phyloP scores from a whole-genome alignment of 2,329 filamentous ascomycete species.

The Penicillium sp. region DNA sequence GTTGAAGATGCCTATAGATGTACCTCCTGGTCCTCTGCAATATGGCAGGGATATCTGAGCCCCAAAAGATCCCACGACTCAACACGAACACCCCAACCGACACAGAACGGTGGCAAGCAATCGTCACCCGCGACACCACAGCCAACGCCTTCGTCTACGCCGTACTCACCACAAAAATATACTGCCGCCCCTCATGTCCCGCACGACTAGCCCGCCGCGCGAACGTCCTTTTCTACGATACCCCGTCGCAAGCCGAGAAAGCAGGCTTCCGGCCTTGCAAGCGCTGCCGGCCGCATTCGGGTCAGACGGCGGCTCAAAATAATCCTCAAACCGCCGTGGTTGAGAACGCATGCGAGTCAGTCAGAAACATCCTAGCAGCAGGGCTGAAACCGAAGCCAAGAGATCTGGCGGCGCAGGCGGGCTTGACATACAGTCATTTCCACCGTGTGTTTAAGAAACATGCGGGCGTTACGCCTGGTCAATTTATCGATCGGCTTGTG shows the following conservation, averaged over 20 bases:
- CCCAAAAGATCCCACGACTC: slow-evolving; percentile 26
- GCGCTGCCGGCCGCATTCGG: slow-evolving; percentile 48
- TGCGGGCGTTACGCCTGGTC: slow-evolving; percentile 50
- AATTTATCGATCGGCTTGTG: slow-evolving; percentile 28
- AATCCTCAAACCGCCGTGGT: slow-evolving; percentile 35
- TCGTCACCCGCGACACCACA: slow-evolving; percentile 44
- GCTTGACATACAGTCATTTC: slow-evolving; percentile 52
- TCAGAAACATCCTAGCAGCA: slow-evolving; percentile 22
- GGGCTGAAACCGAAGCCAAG: slow-evolving; percentile 41
- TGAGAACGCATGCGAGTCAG: slow-evolving; percentile 33
- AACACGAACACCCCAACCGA: slow-evolving; percentile 22
- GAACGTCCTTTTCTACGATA: slow-evolving; percentile 54
- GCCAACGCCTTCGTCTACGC: slow-evolving; percentile 53
- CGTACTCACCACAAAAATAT: slow-evolving; percentile 55
- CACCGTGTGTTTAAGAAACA: slow-evolving; percentile 54
- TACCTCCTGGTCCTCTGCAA: neutral
- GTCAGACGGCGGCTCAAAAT: slow-evolving; percentile 22
- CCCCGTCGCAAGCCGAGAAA: slow-evolving; percentile 45
- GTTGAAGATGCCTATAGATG: neutral
- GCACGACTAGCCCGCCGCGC: slow-evolving; percentile 57
- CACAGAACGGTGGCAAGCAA: slow-evolving; percentile 43
- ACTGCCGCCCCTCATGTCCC: slow-evolving; percentile 54
- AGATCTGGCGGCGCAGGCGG: slow-evolving; percentile 47
- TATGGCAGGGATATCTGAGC: neutral
- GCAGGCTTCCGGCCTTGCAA: slow-evolving; percentile 56